Conservation (phyloP, 305 asterid genomes). For the Euphrasia arctica region DNA sequence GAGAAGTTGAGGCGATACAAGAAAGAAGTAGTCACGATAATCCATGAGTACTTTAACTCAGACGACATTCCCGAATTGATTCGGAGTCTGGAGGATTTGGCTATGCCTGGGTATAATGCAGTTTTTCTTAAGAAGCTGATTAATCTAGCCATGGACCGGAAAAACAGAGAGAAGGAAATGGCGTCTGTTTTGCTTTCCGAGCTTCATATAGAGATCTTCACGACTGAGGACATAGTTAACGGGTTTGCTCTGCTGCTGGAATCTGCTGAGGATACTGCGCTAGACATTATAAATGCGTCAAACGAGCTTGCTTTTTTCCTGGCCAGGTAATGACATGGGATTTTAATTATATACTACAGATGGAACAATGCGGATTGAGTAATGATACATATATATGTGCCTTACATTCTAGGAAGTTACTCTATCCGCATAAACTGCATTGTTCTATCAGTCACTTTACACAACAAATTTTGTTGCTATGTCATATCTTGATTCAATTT, state of each 20-base stretch:
- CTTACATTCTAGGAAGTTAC: too few species aligned
- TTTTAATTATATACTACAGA: neutral
- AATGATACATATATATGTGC: too few species aligned
- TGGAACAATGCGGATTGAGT: too few species aligned
- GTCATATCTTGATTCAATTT: neutral
- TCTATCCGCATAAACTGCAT: too few species aligned
- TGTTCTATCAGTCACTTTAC: too few species aligned
- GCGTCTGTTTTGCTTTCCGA: constrained; percentile 93
- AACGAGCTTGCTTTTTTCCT: constrained; percentile 85
- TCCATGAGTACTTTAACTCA: constrained; percentile 73
- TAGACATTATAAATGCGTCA: constrained; percentile 86
- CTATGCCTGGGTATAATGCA: constrained; percentile 63
- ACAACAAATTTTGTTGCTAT: neutral
- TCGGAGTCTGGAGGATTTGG: constrained; percentile 75
- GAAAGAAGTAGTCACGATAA: constrained; percentile 57
- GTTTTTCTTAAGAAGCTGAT: constrained; percentile 78
- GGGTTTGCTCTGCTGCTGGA: constrained; percentile 87
- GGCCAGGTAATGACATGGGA: constrained; percentile 29
- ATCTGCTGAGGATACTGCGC: constrained; percentile 90
- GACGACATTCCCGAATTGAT: constrained; percentile 93
- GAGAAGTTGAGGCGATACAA: constrained; percentile 57
- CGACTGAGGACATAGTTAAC: constrained; percentile 79
- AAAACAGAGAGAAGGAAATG: constrained; percentile 93
- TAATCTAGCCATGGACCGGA: constrained; percentile 87
- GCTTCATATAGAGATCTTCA: constrained; percentile 76